Evolutionary conservation across 805 yeast genomes (phyloP), one percentile per base, ranked within the genome.

Genomic region (Lipomyces mesembrius): DNA sequence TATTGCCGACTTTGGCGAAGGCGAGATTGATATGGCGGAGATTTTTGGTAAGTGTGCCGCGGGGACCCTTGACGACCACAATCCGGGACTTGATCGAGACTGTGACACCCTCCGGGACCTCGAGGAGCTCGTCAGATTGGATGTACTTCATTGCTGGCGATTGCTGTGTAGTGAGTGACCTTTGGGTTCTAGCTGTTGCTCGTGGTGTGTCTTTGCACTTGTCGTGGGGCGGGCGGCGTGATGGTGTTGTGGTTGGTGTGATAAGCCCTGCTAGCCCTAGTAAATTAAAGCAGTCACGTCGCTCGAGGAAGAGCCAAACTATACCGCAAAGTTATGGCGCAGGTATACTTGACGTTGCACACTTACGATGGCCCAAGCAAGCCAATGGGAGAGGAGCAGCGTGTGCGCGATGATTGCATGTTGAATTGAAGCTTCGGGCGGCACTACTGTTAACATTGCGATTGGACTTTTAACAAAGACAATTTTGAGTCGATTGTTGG

Each of bases 11-110:
- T 86, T 93, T 92, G 71, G 70, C 61, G 89, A 95, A 94, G 76
- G 97, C 89, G 77, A 95, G 97, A 82, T 94, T 91, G 78, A 95
- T 88, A 86, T 95, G 99, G 81, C 89, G 88, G 81, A 94, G 87
- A 86, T 90, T 86, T 89, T 95, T 94, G 85, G 82, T 80, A 81
- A 94, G 86, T 75, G 86, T 85, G 84, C 99, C 99, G 87, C 98
- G 93, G 85, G 99, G 99, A 77, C 99, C 99, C 78, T 89, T 86
- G 76, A 95, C 98, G 77, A 87, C 88, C 81, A 95, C 83, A 79
- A 79, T 77, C 86, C 99, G 91, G 82, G 98, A 87, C 83, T 92
- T 90, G 88, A 95, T 94, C 80, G 84, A 83, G 76, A 95, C 90
- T 77, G 89, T 85, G 74, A 95, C 99, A 39, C 91, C 97, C 83